Conservation (phyloP, 495 filamentous ascomycete genomes). For the Friedmanniomyces simplex region DNA sequence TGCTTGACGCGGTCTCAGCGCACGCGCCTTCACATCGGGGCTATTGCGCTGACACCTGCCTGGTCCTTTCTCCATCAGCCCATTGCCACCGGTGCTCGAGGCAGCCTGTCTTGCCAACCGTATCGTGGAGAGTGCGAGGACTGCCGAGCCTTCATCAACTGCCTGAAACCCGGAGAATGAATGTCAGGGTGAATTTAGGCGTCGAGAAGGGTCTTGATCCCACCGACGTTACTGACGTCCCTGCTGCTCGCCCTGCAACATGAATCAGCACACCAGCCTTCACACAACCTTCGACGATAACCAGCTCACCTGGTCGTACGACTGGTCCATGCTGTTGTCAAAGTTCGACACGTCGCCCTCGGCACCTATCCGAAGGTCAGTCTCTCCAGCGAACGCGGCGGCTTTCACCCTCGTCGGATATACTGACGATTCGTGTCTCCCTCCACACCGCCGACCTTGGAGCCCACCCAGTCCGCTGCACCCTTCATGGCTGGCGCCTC, state of each 20-base stretch:
- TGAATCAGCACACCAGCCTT: background rate
- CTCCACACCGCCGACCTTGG: conserved; percentile 13
- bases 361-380: background rate
- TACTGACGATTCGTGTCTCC: conserved; percentile 7
- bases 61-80: too few species aligned
- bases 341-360: conserved; percentile 14
- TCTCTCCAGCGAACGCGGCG: background rate
- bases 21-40: too few species aligned
- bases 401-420: background rate
- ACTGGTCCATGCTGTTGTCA: conserved; percentile 12
- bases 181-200: too few species aligned
- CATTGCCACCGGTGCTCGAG: too few species aligned
- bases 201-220: too few species aligned
- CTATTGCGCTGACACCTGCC: too few species aligned
- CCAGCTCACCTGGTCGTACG: conserved; percentile 6
- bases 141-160: too few species aligned
- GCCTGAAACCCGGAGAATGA: too few species aligned
- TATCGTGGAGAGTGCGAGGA: too few species aligned
- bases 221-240: background rate
- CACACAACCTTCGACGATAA: background rate
- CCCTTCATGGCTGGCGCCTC: conserved; percentile 2
- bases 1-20: too few species aligned
- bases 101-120: too few species aligned
- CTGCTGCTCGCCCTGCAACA: background rate
- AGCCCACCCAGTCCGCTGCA: conserved; percentile 9